Base-by-base conservation (phyloP, 2,329 filamentous ascomycete species). In the Aspergillus quadricinctus region DNA sequence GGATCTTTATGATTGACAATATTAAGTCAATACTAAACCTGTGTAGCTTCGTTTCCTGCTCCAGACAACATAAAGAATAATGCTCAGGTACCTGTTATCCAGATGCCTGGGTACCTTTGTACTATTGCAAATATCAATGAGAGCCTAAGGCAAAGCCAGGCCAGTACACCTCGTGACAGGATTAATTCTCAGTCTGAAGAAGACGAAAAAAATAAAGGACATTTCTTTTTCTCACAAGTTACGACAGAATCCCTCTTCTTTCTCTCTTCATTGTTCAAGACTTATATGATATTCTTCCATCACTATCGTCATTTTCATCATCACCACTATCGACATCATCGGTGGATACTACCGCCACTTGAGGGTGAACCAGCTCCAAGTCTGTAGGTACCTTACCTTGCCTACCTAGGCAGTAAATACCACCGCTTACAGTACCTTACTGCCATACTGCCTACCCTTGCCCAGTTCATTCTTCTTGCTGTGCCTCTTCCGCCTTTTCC, bases 401-500 rank as follows among this genome's bases (percentile, higher is more conserved):
- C 11, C 17, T 17, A 35, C 14, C 5, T 37, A n/a, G 31, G 31
- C 31, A 37, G 14, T 37, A 37, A 37, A 37, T 37, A 37, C 31
- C 31, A 37, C 31, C 31, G 31, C 31, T 37, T 37, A 37, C 31
- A 17, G 31, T 37, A 37, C 31, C 31, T 17, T 37, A 37, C 49
- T 50, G n/a, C 23, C 28, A 21, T 19, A 45, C 41, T 45, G n/a
- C 19, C 41, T 51, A 17, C 29, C 41, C 57, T 40, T 56, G 27
- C 49, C 17, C 45, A 53, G 31, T 55, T 53, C 48, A 55, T 59
- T 53, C 48, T 56, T 59, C 64, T 61, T 64, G 61, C 65, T 64
- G 66, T 64, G 65, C 62, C 62, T 54, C 64, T 50, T 57, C 52
- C 54, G 57, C 61, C 64, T 61, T 62, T 61, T 62, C 56, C 55